phyloP scores from a whole-genome alignment of 257 asterid genomes.

The Lithospermum erythrorhizon region DNA sequence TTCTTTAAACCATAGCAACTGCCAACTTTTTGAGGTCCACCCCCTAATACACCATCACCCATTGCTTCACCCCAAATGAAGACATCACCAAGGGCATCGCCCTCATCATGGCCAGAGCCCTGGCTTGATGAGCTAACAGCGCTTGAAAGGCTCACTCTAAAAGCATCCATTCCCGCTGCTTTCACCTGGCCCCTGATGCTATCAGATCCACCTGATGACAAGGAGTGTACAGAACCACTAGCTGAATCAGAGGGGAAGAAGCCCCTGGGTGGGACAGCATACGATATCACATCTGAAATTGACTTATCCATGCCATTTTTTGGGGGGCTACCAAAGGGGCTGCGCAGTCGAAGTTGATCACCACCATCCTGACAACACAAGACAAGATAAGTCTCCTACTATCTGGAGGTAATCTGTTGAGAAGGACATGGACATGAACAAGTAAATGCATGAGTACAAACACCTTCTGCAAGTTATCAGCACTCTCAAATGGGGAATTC shows the following conservation, averaged over 20 bases:
- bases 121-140: constrained; percentile 97
- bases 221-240: constrained; percentile 54
- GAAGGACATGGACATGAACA: background rate
- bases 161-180: constrained; percentile 69
- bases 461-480: constrained; percentile 74
- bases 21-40: constrained; percentile 53
- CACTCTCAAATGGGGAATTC: constrained; percentile 76
- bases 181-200: constrained; percentile 64
- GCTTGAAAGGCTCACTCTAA: constrained; percentile 93
- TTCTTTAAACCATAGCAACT: constrained; percentile 35
- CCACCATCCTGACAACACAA: constrained; percentile 51
- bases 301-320: constrained; percentile 62
- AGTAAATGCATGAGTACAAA: constrained; percentile 1
- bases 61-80: constrained; percentile 91
- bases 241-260: constrained; percentile 72
- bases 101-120: constrained; percentile 94
- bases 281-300: constrained; percentile 57
- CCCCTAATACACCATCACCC: constrained; percentile 73
- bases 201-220: constrained; percentile 86
- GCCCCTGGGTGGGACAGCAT: constrained; percentile 68
- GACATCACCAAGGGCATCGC: constrained; percentile 90
- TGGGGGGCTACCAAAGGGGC: constrained; percentile 84
- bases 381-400: constrained; percentile 16
- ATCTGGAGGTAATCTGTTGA: constrained; percentile 6
- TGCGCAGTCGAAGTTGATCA: constrained; percentile 61